Percentiles rank a stretch among this genome's conserved stretches.
These are phyloP conservation scores for Collybiopsis confluens DNA, from an alignment of 768 basidiomycete genomes.

Conservation along the genomic window DNA sequence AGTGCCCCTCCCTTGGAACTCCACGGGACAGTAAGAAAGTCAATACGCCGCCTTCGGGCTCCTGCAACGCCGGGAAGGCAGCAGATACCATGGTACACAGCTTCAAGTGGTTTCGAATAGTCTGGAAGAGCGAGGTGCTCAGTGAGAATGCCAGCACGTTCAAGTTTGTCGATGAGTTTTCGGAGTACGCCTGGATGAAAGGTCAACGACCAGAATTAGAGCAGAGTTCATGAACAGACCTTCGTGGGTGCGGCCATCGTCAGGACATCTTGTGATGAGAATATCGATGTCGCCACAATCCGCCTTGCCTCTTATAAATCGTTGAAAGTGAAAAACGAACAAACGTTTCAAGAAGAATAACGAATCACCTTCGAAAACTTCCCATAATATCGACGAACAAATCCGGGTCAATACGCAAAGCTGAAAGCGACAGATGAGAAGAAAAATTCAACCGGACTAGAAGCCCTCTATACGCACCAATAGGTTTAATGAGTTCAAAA, in stretches of 20 bases:
- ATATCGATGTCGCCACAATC: conserved; percentile 93
- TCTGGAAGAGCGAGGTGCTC: conserved; percentile 77
- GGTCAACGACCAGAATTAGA: conserved; percentile 3
- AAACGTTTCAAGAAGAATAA: not conserved
- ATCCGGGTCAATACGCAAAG: conserved; percentile 63
- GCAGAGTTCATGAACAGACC: conserved; percentile 33
- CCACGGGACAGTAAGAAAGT: conserved; percentile 83
- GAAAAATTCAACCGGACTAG: not conserved
- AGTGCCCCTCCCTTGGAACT: conserved; percentile 75
- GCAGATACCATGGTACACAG: conserved; percentile 81
- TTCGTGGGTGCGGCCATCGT: conserved; percentile 71
- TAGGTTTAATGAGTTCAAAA: conserved; percentile 65
- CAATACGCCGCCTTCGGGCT: conserved; percentile 66
- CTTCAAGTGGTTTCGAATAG: conserved; percentile 64
- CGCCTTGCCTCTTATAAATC: conserved; percentile 77
- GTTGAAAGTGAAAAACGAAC: conserved; percentile 1
- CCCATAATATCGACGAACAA: conserved; percentile 88
- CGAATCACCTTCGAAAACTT: conserved; percentile 66
- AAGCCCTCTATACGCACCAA: conserved; percentile 41
- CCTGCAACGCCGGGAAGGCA: conserved; percentile 39
- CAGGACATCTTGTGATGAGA: conserved; percentile 69
- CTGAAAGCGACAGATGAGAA: conserved; percentile 36
- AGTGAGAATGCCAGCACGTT: conserved; percentile 58
- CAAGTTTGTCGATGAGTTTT: conserved; percentile 54
- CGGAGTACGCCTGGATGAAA: conserved; percentile 50